Evolutionary conservation across 495 filamentous ascomycete genomes (phyloP).

Genomic region (Daldinia decipiens): DNA sequence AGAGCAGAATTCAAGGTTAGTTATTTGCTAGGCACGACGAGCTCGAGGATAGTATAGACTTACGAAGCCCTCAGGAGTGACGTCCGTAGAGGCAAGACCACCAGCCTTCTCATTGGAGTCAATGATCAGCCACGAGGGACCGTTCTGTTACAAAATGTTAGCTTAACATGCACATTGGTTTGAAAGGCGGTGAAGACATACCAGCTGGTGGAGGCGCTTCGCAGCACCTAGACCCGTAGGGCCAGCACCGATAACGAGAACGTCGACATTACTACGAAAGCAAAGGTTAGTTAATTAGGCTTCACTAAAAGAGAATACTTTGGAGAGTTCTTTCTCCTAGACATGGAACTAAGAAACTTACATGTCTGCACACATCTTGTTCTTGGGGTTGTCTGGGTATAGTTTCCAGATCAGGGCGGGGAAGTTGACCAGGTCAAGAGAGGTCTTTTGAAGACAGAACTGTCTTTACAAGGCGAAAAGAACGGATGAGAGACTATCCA

Average conservation of each 20-base stretch:
- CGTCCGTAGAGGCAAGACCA: constrained; percentile 95
- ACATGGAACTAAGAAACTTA: constrained; percentile 34
- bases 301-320: background rate
- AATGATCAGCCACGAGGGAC: constrained; percentile 94
- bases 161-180: constrained; percentile 27
- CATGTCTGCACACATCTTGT: constrained; percentile 51
- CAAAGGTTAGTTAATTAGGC: constrained; percentile 42
- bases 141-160: constrained; percentile 66
- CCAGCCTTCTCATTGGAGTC: constrained; percentile 93
- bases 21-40: constrained; percentile 5
- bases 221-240: constrained; percentile 96
- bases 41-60: constrained; percentile 56
- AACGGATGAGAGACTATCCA: constrained; percentile 45
- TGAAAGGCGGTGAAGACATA: constrained; percentile 60
- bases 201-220: constrained; percentile 96
- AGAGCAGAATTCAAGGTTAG: constrained; percentile 38
- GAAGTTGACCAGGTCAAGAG: constrained; percentile 19
- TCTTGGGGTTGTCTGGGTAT: constrained; percentile 24
- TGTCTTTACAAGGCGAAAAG: constrained; percentile 30
- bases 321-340: background rate
- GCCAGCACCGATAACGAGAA: constrained; percentile 97
- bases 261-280: constrained; percentile 80
- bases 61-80: constrained; percentile 97
- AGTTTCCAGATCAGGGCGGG: constrained; percentile 29
- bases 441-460: constrained; percentile 13